A percentile compares a stretch with the other conserved stretches of the same genome.
These are phyloP conservation scores for Houttuynia cordata DNA, from an alignment of 164 flowering plant genomes.

Conservation along the genomic window DNA sequence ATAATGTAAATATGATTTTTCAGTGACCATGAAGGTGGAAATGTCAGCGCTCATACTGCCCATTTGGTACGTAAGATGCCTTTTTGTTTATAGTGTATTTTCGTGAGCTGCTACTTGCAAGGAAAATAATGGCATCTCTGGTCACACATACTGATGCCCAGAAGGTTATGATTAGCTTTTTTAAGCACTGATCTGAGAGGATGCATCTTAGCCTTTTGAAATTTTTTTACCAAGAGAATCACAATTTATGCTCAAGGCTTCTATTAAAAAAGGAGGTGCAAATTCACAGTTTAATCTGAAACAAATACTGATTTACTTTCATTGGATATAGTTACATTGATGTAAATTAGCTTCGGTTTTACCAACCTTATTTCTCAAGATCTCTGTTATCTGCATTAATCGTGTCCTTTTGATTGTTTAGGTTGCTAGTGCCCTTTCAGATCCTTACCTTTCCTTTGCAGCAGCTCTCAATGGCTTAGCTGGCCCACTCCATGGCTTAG, in stretches of 20 bases:
- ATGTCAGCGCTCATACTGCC: slow-evolving; percentile 97
- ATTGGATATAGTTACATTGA: neutral
- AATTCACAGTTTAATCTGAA: neutral
- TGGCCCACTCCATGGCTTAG: slow-evolving; percentile 99
- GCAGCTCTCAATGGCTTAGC: slow-evolving; percentile 98
- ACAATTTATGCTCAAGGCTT: neutral
- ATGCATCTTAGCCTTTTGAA: too few relatives aligned
- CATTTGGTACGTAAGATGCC: slow-evolving; percentile 55
- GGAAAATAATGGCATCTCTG: neutral
- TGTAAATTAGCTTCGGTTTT: neutral
- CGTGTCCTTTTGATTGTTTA: slow-evolving; percentile 9
- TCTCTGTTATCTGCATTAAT: too few relatives aligned
- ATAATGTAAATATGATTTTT: slow-evolving; percentile 1
- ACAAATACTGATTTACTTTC: neutral
- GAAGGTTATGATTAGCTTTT: too few relatives aligned
- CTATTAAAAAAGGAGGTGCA: neutral
- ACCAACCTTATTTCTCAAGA: neutral
- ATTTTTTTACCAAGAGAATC: neutral
- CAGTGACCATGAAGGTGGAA: slow-evolving; percentile 99
- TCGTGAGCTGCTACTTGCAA: neutral
- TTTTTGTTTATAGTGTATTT: too few relatives aligned
- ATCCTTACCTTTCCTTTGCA: slow-evolving; percentile 96
- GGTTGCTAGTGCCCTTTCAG: slow-evolving; percentile 99
- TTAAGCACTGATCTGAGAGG: too few relatives aligned
- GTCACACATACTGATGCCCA: neutral